Percentiles rank a stretch among this genome's conserved stretches.
Conservation (phyloP, 768 basidiomycete species). For the Myochromella boudieri region DNA sequence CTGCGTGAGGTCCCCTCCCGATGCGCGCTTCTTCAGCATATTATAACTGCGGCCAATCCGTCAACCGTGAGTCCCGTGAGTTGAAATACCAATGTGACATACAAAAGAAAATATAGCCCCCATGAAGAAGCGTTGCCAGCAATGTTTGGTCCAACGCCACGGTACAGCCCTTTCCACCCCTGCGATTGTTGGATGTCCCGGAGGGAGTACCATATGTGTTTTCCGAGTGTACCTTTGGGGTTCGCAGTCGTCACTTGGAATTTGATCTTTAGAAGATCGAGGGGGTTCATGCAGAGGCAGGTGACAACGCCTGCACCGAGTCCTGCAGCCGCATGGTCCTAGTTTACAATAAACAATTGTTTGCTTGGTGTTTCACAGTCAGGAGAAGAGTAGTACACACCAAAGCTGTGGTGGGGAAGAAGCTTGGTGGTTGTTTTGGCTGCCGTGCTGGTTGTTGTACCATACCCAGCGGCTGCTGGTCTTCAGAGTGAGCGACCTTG, state of each 20-base stretch:
- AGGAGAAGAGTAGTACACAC: slow-evolving; percentile 24
- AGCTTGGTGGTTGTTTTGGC: slow-evolving; percentile 42
- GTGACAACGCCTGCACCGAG: slow-evolving; percentile 91
- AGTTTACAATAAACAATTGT: background rate
- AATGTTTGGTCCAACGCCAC: slow-evolving; percentile 87
- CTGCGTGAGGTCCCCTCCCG: slow-evolving; percentile 61
- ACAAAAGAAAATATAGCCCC: slow-evolving; percentile 99
- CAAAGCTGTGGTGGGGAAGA: slow-evolving; percentile 50
- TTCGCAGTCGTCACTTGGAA: slow-evolving; percentile 82
- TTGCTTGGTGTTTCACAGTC: too few species aligned
- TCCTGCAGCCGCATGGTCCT: slow-evolving; percentile 97
- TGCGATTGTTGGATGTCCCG: slow-evolving; percentile 69
- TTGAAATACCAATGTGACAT: slow-evolving; percentile 42
- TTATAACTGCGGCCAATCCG: slow-evolving; percentile 68
- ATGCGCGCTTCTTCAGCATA: slow-evolving; percentile 83
- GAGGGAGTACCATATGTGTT: slow-evolving; percentile 75
- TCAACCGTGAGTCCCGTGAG: slow-evolving; percentile 3
- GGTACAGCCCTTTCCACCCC: slow-evolving; percentile 86
- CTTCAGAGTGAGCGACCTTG: background rate
- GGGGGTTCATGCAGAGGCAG: slow-evolving; percentile 94
- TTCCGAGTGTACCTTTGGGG: slow-evolving; percentile 60
- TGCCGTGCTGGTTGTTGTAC: slow-evolving; percentile 14
- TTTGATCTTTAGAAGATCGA: slow-evolving; percentile 93
- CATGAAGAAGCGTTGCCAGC: slow-evolving; percentile 95
- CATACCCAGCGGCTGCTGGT: slow-evolving; percentile 33